Evolutionary conservation across 1,284 basidiomycete genomes (phyloP), one percentile per base, ranked within the genome.

Genomic region (Malassezia arunalokei): DNA sequence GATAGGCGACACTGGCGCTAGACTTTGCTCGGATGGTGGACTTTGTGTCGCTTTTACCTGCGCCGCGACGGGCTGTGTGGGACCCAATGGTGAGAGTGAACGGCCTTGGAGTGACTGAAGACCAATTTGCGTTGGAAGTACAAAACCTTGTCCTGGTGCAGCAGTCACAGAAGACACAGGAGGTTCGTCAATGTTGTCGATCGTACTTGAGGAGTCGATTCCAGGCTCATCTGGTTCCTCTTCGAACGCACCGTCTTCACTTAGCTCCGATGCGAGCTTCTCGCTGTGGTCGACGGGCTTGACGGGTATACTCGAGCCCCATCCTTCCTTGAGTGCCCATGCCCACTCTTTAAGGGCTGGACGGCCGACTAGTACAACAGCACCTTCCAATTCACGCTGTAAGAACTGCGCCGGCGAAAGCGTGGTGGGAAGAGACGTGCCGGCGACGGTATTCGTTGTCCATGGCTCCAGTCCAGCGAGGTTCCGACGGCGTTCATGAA

Each of bases 291-390:
- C 78, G 20, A 88, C 75, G 2, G 81, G 77, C 42, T 83, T 81
- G n/a, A 61, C 50, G 2, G 71, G 69, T 11, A 64, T 49, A 9
- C 17, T 40, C 7, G 62, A 61, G 15, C 81, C 81, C 86, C 87
- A 98, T 0, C 94, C 92, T 46, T 80, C 78, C 65, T 81, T 81
- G 47, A 96, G 72, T 1, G 90, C 92, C 55, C 83, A 80, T 78
- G 94, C 81, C 75, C 87, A 96, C 76, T 98, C 92, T 76, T 96
- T 98, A 73, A 91, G 80, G 1, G 88, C 86, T 32, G 86, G 83
- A 51, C 92, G 80, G 6, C 94, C 94, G n/a, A 96, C 75, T 49
- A 98, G 77, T 49, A 96, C 78, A 39, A 83, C 79, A 0, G 89
- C 91, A 5, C 89, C 89, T 27, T 84, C 82, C 9, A 88, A 76